Percentiles rank a stretch among this genome's conserved stretches.
These are phyloP conservation scores for Obelidium mucronatum DNA, from an alignment of 192 early-diverging fungal genomes.

Conservation along the genomic window DNA sequence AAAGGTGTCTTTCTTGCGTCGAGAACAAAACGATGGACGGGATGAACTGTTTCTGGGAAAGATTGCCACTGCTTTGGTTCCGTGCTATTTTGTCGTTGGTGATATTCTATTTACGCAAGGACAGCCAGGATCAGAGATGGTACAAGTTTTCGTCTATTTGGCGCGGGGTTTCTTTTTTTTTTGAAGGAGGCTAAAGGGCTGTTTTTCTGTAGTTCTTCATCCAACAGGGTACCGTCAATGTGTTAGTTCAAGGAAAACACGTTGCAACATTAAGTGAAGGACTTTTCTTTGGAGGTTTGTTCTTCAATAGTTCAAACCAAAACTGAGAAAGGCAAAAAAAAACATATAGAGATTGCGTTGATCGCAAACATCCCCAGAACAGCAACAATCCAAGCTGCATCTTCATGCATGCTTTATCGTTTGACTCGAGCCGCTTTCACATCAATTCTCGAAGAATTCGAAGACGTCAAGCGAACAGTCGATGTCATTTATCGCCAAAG, in stretches of 20 bases:
- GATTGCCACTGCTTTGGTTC: slow-evolving; percentile 23
- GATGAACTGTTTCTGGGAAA: slow-evolving; percentile 40
- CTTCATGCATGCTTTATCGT: slow-evolving; percentile 22
- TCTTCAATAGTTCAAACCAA: too few relatives aligned
- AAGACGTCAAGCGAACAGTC: slow-evolving; percentile 47
- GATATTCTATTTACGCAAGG: slow-evolving; percentile 37
- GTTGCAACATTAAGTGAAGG: slow-evolving; percentile 19
- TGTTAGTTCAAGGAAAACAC: not conserved
- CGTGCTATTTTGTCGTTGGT: slow-evolving; percentile 38
- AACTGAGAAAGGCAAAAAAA: too few relatives aligned
- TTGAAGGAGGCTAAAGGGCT: too few relatives aligned
- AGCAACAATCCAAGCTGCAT: too few relatives aligned
- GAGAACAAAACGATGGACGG: slow-evolving; percentile 38
- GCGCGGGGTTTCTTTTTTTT: too few relatives aligned
- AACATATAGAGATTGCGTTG: slow-evolving; percentile 29
- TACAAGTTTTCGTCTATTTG: too few relatives aligned
- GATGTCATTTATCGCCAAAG: slow-evolving; percentile 48
- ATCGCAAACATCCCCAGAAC: slow-evolving; percentile 39
- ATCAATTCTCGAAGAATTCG: too few relatives aligned
- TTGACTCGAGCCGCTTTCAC: slow-evolving; percentile 23
- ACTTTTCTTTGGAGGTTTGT: slow-evolving; percentile 27
- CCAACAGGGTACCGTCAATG: slow-evolving; percentile 10
- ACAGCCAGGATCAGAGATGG: slow-evolving; percentile 42
- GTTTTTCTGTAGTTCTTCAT: slow-evolving; percentile 24
- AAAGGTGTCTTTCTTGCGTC: slow-evolving; percentile 41